Evolutionary conservation across 768 basidiomycete genomes (phyloP).

Genomic region (Russula ochroleuca): DNA sequence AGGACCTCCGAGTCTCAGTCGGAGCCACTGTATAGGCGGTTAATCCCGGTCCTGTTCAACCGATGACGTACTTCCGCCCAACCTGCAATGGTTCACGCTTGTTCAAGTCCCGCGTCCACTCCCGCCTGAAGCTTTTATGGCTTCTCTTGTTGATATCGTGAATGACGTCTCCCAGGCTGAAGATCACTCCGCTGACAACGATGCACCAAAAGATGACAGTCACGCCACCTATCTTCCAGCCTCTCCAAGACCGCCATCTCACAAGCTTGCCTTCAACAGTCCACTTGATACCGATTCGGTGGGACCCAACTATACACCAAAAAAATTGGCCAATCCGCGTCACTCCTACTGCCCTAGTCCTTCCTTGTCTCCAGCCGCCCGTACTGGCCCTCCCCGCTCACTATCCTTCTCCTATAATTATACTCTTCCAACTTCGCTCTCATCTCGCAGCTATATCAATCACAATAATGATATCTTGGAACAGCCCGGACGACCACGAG

Average conservation of each 20-base stretch:
- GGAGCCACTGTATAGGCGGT: too few relatives aligned
- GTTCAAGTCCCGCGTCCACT: not conserved
- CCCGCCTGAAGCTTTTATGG: not conserved
- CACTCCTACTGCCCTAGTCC: slow-evolving; percentile 6
- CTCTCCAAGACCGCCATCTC: slow-evolving; percentile 8
- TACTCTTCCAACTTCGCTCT: slow-evolving; percentile 10
- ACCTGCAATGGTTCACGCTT: not conserved
- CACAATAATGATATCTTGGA: slow-evolving; percentile 33
- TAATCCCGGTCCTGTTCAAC: too few relatives aligned
- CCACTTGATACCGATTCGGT: not conserved
- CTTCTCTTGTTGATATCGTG: not conserved
- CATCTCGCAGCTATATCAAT: slow-evolving; percentile 3
- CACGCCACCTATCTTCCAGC: not conserved
- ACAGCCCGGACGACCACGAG: slow-evolving; percentile 33
- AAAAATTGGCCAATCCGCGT: not conserved
- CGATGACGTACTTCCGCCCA: not conserved
- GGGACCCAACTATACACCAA: not conserved
- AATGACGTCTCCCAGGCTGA: not conserved
- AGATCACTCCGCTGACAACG: not conserved
- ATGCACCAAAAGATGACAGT: not conserved
- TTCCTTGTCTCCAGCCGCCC: slow-evolving; percentile 19
- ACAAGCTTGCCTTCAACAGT: not conserved
- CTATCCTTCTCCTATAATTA: slow-evolving; percentile 15
- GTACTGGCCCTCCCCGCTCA: slow-evolving; percentile 23
- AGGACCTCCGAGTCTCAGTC: too few relatives aligned